These are phyloP conservation scores for Venustampulla echinocandica DNA, from an alignment of 495 filamentous ascomycete species.

Conservation along the genomic window DNA sequence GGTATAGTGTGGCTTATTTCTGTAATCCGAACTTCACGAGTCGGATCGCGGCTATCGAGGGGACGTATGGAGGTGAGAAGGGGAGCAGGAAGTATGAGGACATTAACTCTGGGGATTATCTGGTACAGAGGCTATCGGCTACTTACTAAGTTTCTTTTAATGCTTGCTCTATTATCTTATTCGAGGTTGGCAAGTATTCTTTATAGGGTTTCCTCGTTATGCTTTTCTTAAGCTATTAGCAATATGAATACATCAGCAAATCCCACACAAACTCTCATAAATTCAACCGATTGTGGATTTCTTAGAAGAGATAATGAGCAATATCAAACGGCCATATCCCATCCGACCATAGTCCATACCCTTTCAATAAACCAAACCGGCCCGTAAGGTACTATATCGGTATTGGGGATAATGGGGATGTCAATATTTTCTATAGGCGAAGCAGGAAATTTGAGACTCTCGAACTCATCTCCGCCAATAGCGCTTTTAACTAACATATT, in stretches of 20 bases:
- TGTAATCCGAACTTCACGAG: slow-evolving; percentile 82
- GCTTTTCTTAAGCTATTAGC: too few relatives aligned
- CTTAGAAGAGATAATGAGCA: too few relatives aligned
- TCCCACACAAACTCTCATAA: too few relatives aligned
- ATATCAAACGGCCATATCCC: slow-evolving; percentile 27
- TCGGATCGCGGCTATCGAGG: slow-evolving; percentile 77
- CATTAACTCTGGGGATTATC: slow-evolving; percentile 73
- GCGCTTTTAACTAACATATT: slow-evolving; percentile 24
- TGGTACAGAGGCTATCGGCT: slow-evolving; percentile 67
- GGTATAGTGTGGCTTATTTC: slow-evolving; percentile 76
- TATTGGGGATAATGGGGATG: not conserved
- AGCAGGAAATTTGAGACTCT: slow-evolving; percentile 10
- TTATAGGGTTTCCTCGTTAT: too few relatives aligned
- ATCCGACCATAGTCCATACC: slow-evolving; percentile 42
- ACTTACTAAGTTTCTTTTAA: slow-evolving; percentile 52
- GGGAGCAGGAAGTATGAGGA: slow-evolving; percentile 68
- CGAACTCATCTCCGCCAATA: slow-evolving; percentile 8
- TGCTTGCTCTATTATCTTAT: too few relatives aligned
- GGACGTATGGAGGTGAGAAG: slow-evolving; percentile 61
- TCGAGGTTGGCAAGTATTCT: too few relatives aligned
- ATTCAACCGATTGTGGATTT: too few relatives aligned
- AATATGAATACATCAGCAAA: too few relatives aligned
- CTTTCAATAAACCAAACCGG: slow-evolving; percentile 40
- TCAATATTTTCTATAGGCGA: slow-evolving; percentile 4
- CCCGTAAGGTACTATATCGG: slow-evolving; percentile 7